A percentile compares a stretch with the other conserved stretches of the same genome.
phyloP scores from a whole-genome alignment of 306 rosid species.

The Luffa aegyptiaca region DNA sequence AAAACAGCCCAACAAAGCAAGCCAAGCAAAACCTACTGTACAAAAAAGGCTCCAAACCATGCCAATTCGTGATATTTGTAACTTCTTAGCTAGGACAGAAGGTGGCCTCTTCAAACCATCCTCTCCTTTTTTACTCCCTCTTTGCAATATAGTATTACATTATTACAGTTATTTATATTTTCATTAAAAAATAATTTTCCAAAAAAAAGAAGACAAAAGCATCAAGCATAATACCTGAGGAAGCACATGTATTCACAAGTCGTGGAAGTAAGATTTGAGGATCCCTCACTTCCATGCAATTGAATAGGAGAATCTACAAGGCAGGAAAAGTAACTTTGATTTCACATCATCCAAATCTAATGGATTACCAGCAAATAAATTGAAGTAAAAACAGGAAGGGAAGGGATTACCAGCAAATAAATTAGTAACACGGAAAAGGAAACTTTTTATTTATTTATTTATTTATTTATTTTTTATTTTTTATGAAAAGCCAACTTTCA shows the following conservation, averaged over 20 bases:
- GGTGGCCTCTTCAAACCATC: neutral
- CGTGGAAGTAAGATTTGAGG: constrained; percentile 56
- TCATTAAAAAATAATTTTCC: neutral
- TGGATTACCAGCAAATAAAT: too few species aligned
- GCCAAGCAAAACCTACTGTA: neutral
- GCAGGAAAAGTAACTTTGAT: constrained; percentile 6
- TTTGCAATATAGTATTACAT: neutral
- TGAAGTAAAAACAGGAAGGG: neutral
- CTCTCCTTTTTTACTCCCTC: neutral
- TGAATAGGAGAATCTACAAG: constrained; percentile 68
- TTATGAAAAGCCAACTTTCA: too few species aligned
- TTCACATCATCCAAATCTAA: neutral
- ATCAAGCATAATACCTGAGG: constrained; percentile 39
- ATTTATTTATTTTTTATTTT: too few species aligned
- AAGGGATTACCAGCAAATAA: too few species aligned
- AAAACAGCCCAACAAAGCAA: neutral
- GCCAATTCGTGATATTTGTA: neutral
- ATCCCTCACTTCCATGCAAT: constrained; percentile 71
- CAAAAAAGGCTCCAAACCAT: neutral
- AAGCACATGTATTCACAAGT: constrained; percentile 52
- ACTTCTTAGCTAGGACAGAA: neutral
- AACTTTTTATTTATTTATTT: too few species aligned
- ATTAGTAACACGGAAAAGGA: neutral
- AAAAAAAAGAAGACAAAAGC: neutral
- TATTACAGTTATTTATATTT: neutral